Percentiles rank a stretch among this genome's conserved stretches.
phyloP scores from a whole-genome alignment of 1,284 basidiomycete genomes.

The Mycena citricolor region DNA sequence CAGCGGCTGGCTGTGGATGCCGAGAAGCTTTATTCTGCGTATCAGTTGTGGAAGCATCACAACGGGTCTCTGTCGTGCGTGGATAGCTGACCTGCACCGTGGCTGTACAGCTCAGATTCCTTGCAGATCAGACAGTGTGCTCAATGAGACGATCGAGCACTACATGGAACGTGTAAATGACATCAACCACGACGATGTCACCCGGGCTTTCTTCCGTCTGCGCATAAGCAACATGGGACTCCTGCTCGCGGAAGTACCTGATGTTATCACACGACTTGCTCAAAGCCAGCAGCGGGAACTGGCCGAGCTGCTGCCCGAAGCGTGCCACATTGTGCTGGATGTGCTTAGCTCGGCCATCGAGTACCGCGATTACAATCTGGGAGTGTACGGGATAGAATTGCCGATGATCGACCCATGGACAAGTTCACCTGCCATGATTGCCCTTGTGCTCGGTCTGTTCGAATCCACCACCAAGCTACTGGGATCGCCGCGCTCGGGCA shows the following conservation, averaged over 20 bases:
- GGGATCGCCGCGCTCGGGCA: constrained; percentile 37
- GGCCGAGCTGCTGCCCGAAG: constrained; percentile 58
- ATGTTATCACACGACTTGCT: constrained; percentile 43
- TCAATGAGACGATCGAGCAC: constrained; percentile 62
- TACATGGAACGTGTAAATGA: constrained; percentile 64
- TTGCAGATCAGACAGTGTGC: constrained; percentile 45
- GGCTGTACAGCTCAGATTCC: constrained; percentile 1
- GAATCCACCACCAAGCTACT: constrained; percentile 59
- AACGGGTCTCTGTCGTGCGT: constrained; percentile 70
- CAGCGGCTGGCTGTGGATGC: constrained; percentile 82
- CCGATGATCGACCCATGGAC: constrained; percentile 86
- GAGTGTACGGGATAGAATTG: constrained; percentile 75
- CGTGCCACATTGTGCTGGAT: constrained; percentile 73
- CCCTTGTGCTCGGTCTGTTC: constrained; percentile 74
- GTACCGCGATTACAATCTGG: constrained; percentile 70
- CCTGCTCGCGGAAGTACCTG: constrained; percentile 54
- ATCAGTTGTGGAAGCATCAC: constrained; percentile 83
- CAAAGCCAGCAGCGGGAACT: constrained; percentile 42
- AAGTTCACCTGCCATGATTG: constrained; percentile 64
- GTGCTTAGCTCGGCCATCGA: constrained; percentile 71
- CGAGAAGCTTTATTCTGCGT: constrained; percentile 83
- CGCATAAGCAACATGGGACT: constrained; percentile 62
- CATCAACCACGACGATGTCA: constrained; percentile 68
- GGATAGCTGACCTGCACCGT: not conserved
- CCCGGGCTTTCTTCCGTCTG: constrained; percentile 84